Evolutionary conservation across 495 filamentous ascomycete genomes (phyloP), one percentile per base, ranked within the genome.

Genomic region (Tuber melanosporum): DNA sequence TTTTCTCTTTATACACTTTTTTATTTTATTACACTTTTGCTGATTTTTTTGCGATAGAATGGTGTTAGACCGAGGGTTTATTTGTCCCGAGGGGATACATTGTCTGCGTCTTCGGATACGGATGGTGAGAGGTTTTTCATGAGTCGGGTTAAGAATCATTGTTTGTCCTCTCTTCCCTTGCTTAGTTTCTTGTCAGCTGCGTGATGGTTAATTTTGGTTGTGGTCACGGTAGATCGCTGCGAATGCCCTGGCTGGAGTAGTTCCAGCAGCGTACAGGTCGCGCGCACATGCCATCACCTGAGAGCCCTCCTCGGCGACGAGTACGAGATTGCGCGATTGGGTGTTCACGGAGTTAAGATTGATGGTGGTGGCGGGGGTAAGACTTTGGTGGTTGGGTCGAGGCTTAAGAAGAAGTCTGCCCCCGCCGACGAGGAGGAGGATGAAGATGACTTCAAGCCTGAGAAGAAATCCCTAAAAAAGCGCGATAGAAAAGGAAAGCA

Each of bases 261-360:
- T 19, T 49, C 49, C 0, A 62, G 49, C 4, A 78, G 74, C 9
- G 49, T 75, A 22, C 72, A 74, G 43, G 77, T 70, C 6, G 74
- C 62, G n/a, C 76, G 79, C 46, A 81, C 80, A n/a, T 82, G 81
- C 69, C 62, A 72, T 10, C 81, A 82, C 45, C 71, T 82, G 66
- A 79, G 79, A 71, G 74, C 72, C 39, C 71, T 82, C 45, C 52
- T 82, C 1, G 81, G 81, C 17, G 46, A 45, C 12, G 80, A 77
- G 44, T 82, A 82, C 19, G 80, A 82, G 76, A 72, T 77, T 42
- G 81, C 76, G 44, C 80, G 81, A 19, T 43, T 82, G 74, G 76
- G 79, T 8, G 62, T 73, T 74, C 43, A 74, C 69, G 52, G 73
- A 75, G 22, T 72, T 70, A 8, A 43, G 45, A 41, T 39, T 47